Evolutionary conservation across 2,329 filamentous ascomycete species (phyloP).

Genomic region (Colletotrichum sp.): DNA sequence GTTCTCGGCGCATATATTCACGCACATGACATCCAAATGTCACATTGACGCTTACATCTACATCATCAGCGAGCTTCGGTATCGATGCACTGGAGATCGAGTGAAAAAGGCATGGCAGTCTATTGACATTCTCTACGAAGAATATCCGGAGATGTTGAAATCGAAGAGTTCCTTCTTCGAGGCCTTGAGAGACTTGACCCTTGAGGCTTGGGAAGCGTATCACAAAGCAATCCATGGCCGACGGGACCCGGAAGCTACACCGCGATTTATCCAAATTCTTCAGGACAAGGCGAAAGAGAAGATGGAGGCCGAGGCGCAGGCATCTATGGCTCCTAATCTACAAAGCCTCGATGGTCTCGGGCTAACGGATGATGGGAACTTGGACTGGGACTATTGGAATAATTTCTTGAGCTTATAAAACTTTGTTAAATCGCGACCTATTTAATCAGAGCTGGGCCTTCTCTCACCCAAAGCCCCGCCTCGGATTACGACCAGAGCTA

Average conservation of each 20-base stretch:
- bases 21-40: slow-evolving; percentile 27
- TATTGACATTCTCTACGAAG: slow-evolving; percentile 26
- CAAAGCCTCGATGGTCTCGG: background rate
- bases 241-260: background rate
- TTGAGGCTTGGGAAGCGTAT: slow-evolving; percentile 1
- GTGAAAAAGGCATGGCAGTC: slow-evolving; percentile 30
- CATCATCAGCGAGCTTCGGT: slow-evolving; percentile 31
- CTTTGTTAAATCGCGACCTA: background rate
- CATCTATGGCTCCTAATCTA: background rate
- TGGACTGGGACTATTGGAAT: slow-evolving; percentile 15
- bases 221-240: background rate
- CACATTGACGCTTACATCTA: slow-evolving; percentile 35
- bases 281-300: background rate
- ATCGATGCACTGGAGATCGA: slow-evolving; percentile 13
- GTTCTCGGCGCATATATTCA: slow-evolving; percentile 31
- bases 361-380: background rate
- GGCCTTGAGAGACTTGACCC: background rate
- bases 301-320: background rate
- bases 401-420: background rate
- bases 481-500: too few species aligned
- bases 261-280: background rate
- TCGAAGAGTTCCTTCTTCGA: background rate
- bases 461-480: too few species aligned
- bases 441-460: too few species aligned
- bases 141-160: slow-evolving; percentile 23